phyloP scores from a whole-genome alignment of 1,284 basidiomycete species.

The Papiliotrema terrestris region DNA sequence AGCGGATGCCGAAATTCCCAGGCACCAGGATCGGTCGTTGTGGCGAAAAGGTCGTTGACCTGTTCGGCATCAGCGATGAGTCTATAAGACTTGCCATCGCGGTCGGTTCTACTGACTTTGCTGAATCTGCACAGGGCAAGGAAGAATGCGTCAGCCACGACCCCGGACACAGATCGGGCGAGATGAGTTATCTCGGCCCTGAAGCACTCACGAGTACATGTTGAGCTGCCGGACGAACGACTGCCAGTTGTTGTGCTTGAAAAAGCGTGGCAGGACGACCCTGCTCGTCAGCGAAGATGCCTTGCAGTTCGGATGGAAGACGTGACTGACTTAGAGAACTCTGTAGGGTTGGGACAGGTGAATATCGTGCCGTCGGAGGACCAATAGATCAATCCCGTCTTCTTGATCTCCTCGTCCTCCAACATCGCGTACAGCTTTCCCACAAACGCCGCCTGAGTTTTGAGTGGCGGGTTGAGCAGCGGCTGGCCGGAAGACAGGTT shows the following conservation, averaged over 20 bases:
- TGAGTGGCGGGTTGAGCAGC: conserved; percentile 33
- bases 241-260: conserved; percentile 53
- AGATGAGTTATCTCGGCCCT: not conserved
- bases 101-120: conserved; percentile 24
- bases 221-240: conserved; percentile 51
- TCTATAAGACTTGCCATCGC: not conserved
- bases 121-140: conserved; percentile 33
- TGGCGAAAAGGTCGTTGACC: conserved; percentile 48
- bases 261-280: conserved; percentile 48
- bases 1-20: conserved; percentile 51
- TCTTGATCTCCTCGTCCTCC: conserved; percentile 44
- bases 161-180: too few species aligned
- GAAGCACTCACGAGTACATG: conserved; percentile 49
- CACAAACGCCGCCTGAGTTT: conserved; percentile 49
- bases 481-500: conserved; percentile 31
- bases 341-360: conserved; percentile 48
- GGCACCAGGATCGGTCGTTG: conserved; percentile 41
- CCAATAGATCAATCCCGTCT: conserved; percentile 47
- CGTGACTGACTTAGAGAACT: conserved; percentile 46
- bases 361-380: conserved; percentile 47
- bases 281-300: conserved; percentile 12
- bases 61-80: conserved; percentile 7
- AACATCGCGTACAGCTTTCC: conserved; percentile 50
- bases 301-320: not conserved
- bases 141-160: not conserved